Evolutionary conservation across 495 filamentous ascomycete species (phyloP).

Genomic region (Friedmanniomyces endolithicus): DNA sequence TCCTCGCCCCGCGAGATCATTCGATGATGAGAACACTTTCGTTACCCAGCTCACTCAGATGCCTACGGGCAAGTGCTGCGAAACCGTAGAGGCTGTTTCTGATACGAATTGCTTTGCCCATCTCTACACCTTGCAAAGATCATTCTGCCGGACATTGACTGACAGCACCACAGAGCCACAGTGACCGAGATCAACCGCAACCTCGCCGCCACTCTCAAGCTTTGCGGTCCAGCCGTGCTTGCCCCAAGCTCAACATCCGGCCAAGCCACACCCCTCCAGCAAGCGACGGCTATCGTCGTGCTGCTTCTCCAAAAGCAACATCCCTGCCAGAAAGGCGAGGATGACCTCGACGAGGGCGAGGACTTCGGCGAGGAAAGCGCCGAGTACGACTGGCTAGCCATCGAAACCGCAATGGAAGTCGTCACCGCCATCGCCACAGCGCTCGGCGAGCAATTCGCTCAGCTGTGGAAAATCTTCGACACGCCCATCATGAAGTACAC

Average conservation of each 20-base stretch:
- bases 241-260: constrained; percentile 30
- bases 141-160: constrained; percentile 14
- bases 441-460: constrained; percentile 65
- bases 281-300: constrained; percentile 53
- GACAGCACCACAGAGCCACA: constrained; percentile 47
- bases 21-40: constrained; percentile 71
- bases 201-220: constrained; percentile 82
- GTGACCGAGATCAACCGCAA: constrained; percentile 94
- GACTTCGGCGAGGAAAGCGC: constrained; percentile 66
- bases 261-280: constrained; percentile 32
- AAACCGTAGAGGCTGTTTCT: constrained; percentile 62
- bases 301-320: constrained; percentile 76
- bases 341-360: constrained; percentile 47
- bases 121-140: neutral
- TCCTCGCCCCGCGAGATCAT: constrained; percentile 24
- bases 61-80: constrained; percentile 75
- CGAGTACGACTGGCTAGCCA: constrained; percentile 93
- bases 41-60: constrained; percentile 99
- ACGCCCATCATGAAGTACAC: constrained; percentile 81
- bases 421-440: constrained; percentile 70
- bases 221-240: constrained; percentile 75
- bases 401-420: constrained; percentile 87
- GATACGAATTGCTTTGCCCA: constrained; percentile 17
- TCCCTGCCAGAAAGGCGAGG: constrained; percentile 79
- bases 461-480: constrained; percentile 88